Evolutionary conservation across 495 filamentous ascomycete species (phyloP).

Genomic region (Penicillium cinerascens): DNA sequence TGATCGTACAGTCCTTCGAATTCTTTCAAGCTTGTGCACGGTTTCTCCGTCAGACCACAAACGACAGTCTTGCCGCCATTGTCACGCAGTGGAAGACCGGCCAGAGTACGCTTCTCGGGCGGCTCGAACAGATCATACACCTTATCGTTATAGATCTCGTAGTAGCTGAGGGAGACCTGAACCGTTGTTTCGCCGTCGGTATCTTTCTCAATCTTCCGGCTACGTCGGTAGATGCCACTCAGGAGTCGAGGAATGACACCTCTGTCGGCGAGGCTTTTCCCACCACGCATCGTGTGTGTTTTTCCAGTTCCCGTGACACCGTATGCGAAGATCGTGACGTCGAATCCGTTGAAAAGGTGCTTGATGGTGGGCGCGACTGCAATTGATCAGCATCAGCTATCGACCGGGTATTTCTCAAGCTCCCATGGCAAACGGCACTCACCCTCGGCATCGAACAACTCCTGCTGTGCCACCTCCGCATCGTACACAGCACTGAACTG

Average conservation of each 20-base stretch:
- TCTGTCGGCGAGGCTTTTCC: constrained; percentile 80
- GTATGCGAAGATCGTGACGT: constrained; percentile 94
- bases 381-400: constrained; percentile 19
- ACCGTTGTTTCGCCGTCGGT: constrained; percentile 69
- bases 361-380: constrained; percentile 76
- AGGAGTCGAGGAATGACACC: constrained; percentile 89
- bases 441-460: constrained; percentile 88
- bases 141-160: constrained; percentile 97
- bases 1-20: constrained; percentile 92
- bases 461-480: constrained; percentile 70
- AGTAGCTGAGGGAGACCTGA: constrained; percentile 82
- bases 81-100: constrained; percentile 85
- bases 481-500: constrained; percentile 94
- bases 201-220: constrained; percentile 86
- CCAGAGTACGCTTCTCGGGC: constrained; percentile 80
- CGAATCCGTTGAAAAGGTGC: constrained; percentile 88
- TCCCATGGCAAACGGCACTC: constrained; percentile 19
- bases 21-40: constrained; percentile 83
- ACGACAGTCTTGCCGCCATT: constrained; percentile 87
- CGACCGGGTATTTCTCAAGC: neutral
- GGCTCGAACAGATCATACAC: constrained; percentile 91
- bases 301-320: constrained; percentile 95
- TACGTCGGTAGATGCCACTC: constrained; percentile 79
- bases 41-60: constrained; percentile 82
- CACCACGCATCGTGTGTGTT: constrained; percentile 97